Base-by-base conservation (phyloP, 2,329 filamentous ascomycete species). In the Aspergillus hiratsukae region DNA sequence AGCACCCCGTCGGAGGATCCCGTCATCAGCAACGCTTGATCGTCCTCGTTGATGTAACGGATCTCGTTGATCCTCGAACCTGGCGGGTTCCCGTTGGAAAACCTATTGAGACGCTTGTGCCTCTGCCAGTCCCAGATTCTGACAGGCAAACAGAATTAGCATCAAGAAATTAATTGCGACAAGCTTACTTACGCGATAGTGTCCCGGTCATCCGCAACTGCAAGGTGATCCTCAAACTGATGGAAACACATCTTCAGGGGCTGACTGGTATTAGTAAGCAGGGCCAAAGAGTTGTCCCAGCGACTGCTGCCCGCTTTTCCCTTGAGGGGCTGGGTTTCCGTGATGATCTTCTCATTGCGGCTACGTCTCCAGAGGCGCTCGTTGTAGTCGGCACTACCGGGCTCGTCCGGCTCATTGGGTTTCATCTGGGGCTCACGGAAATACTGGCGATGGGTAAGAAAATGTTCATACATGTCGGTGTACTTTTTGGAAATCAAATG, bases 361-460 rank as follows among this genome's bases (percentile, higher is more conserved):
- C 91, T 89, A 59, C 94, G 84, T 61, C 93, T 83, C 94, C 94
- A 99, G 2, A 99, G 79, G 17, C 94, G 86, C 69, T 94, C 88
- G 66, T 99, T 99, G 75, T 97, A 99, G 72, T 97, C 92, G 17
- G 90, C 90, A 68, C 91, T 97, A 35, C 94, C 94, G 14, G 94
- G 94, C 69, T 99, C 94, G 66, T 99, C 94, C 25, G 92, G 90
- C 71, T 99, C 94, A 56, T 89, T 92, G 3, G 91, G 88, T 70
- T 94, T 95, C 94, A 99, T 97, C 74, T 99, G 94, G 31, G 94
- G 94, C 72, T 97, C 92, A 29, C 92, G 90, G 81, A 97, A 99
- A 72, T 99, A 97, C 73, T 86, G 59, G 43, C 56, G 25, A 65
- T 61, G 28, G 48, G 68, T 74, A 40, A 74, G 66, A 66, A 69